phyloP scores from a whole-genome alignment of 2,329 filamentous ascomycete genomes.

The Colletotrichum tropicicola region DNA sequence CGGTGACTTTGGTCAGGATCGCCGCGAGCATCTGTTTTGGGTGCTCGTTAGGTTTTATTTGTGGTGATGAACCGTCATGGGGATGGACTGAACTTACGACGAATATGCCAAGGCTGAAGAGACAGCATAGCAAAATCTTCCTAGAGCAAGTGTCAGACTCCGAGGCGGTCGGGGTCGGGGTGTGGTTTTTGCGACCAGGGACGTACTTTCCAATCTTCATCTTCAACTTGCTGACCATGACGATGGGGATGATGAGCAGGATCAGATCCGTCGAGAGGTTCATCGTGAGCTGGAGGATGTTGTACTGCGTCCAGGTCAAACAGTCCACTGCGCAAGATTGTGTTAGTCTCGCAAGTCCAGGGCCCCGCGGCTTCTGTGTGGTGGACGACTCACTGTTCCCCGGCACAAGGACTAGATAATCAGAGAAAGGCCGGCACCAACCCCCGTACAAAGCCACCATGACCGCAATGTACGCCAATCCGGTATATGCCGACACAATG shows the following conservation, averaged over 20 bases:
- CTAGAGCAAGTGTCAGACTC: background rate
- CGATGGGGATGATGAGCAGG: constrained; percentile 13
- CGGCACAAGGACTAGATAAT: constrained; percentile 16
- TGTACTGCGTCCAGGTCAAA: constrained; percentile 22
- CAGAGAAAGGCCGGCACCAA: constrained; percentile 25
- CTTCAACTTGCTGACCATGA: constrained; percentile 11
- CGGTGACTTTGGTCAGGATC: constrained; percentile 13
- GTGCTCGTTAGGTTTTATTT: no score
- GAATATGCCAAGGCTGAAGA: constrained; percentile 23
- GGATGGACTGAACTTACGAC: background rate
- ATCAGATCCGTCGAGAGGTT: constrained; percentile 28
- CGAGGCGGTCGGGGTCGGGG: no score
- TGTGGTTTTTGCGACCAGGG: no score
- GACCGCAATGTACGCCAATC: constrained; percentile 12
- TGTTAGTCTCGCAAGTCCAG: background rate
- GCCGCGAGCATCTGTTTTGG: constrained; percentile 13
- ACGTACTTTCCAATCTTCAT: constrained; percentile 22
- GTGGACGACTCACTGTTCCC: background rate
- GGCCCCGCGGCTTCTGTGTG: no score
- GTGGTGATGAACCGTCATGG: fast-evolving
- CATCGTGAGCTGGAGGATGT: constrained; percentile 21
- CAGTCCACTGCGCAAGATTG: background rate
- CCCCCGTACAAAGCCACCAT: constrained; percentile 23
- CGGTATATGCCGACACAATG: background rate
- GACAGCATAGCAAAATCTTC: constrained; percentile 17